These are phyloP conservation scores for Botrytis tulipae DNA, from an alignment of 2,329 filamentous ascomycete species.

Conservation along the genomic window DNA sequence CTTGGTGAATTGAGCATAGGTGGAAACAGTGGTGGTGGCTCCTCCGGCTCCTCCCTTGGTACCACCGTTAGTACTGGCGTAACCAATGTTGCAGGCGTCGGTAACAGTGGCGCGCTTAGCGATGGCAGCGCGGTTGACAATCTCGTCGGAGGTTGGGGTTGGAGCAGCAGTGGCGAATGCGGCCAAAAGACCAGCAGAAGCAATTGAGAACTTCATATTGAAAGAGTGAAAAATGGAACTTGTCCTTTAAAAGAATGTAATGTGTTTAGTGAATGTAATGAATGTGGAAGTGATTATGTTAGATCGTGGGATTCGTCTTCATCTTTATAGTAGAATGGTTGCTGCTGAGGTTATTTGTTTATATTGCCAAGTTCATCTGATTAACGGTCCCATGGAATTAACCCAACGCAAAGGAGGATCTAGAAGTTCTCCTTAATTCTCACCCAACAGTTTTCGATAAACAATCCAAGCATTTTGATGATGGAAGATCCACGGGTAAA, in stretches of 20 bases:
- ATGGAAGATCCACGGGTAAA: neutral
- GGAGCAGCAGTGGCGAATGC: constrained; percentile 18
- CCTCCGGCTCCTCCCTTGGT: constrained; percentile 49
- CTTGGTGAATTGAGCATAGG: constrained; percentile 41
- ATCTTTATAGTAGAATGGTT: constrained; percentile 9
- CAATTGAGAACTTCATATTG: constrained; percentile 18
- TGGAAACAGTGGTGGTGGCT: constrained; percentile 46
- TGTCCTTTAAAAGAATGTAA: neutral
- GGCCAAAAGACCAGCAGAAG: constrained; percentile 17
- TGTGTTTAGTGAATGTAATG: neutral
- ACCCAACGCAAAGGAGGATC: neutral
- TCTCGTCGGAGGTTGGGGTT: constrained; percentile 11
- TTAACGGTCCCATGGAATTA: neutral
- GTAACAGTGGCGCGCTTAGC: constrained; percentile 47
- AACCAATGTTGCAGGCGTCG: constrained; percentile 42
- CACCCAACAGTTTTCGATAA: neutral
- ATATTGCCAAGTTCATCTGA: constrained; percentile 5
- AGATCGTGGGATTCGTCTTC: neutral
- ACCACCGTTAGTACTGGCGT: constrained; percentile 45
- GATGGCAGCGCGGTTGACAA: constrained; percentile 23
- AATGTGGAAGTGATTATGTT: neutral
- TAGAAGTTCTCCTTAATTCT: neutral
- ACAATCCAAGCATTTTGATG: neutral
- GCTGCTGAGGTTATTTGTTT: neutral
- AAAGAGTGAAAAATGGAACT: constrained; percentile 6